These are phyloP conservation scores for Arthrobotrys megalospora DNA, from an alignment of 2,329 filamentous ascomycete species.

Conservation along the genomic window DNA sequence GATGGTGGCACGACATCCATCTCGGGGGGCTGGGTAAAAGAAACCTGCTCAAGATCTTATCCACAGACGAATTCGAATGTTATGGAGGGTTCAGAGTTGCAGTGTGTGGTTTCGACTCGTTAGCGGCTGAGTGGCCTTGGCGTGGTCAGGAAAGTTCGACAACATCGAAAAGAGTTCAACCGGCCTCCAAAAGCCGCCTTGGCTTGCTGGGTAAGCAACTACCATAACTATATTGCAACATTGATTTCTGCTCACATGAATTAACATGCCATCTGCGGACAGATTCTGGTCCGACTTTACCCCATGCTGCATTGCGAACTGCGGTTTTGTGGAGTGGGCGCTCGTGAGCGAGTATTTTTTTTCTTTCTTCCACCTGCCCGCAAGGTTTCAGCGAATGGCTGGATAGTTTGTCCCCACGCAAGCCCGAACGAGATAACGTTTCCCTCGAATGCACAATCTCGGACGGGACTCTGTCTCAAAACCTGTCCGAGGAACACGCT, in stretches of 20 bases:
- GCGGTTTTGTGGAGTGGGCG: conserved; percentile 14
- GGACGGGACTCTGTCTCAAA: conserved; percentile 39
- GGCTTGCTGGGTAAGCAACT: conserved; percentile 37
- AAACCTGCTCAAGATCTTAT: conserved; percentile 17
- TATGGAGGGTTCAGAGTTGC: conserved; percentile 1
- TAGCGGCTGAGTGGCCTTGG: conserved; percentile 52
- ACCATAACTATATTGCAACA: conserved; percentile 12
- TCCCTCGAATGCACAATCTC: conserved; percentile 36
- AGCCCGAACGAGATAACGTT: conserved; percentile 42
- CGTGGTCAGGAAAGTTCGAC: conserved; percentile 29
- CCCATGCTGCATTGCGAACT: conserved; percentile 14
- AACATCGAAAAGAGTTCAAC: conserved; percentile 23
- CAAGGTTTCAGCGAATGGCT: conserved; percentile 33
- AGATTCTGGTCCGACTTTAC: conserved; percentile 6
- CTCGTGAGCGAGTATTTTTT: conserved; percentile 27
- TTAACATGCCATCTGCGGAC: conserved; percentile 11
- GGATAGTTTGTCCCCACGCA: conserved; percentile 33
- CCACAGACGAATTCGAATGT: background rate
- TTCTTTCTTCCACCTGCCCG: conserved; percentile 36
- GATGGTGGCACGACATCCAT: conserved; percentile 33
- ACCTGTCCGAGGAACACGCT: conserved; percentile 10
- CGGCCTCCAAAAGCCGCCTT: conserved; percentile 49
- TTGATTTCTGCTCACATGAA: conserved; percentile 23
- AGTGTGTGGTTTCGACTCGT: conserved; percentile 21
- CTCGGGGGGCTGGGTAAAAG: conserved; percentile 25